Evolutionary conservation across 2,329 filamentous ascomycete genomes (phyloP), one percentile per base, ranked within the genome.

Genomic region (Pyricularia pennisetigena): DNA sequence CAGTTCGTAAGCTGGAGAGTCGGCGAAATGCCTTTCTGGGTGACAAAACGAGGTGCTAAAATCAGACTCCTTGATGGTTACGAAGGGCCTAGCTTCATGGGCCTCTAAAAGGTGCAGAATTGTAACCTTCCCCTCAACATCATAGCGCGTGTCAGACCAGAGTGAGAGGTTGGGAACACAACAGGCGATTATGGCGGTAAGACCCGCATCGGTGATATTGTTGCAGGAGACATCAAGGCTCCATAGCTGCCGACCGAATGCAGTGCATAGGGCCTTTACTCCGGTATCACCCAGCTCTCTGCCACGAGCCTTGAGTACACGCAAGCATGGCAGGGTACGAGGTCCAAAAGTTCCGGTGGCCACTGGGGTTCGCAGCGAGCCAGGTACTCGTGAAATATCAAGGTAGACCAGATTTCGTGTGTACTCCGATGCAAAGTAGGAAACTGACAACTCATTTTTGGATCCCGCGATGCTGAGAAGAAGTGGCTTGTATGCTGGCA

Each of bases 191-290:
- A 82, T 70, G 2, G 65, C 54, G 8, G 77, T 72, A 12, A 86
- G 72, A 3, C 76, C 71, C 2, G 54, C 71, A 71, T 88, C 85
- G 0, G 80, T 82, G 10, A 89, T 72, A 12, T 78, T 79, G 71
- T 89, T 89, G 6, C 79, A 67, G 54, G 79, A 78, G 0, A 88
- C 66, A 70, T 89, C 85, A 4, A 88, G 73, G 71, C 86, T 86
- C 86, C 86, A 88, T 12, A 88, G 74, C 30, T 78, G 81, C 12
- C 69, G 69, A 4, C 71, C 68, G 65, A 80, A 79, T 5, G 74
- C 70, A 69, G 73, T 71, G 72, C 84, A 72, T 59, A 81, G 70
- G 3, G 74, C 61, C 0, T 75, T 68, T 2, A 79, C 75, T 2
- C 77, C 74, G 1, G 68, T 68, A 68, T 85, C 79, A 26, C 82